Evolutionary conservation across 148 eudicot genomes (phyloP).

Genomic region (Cornus florida): DNA sequence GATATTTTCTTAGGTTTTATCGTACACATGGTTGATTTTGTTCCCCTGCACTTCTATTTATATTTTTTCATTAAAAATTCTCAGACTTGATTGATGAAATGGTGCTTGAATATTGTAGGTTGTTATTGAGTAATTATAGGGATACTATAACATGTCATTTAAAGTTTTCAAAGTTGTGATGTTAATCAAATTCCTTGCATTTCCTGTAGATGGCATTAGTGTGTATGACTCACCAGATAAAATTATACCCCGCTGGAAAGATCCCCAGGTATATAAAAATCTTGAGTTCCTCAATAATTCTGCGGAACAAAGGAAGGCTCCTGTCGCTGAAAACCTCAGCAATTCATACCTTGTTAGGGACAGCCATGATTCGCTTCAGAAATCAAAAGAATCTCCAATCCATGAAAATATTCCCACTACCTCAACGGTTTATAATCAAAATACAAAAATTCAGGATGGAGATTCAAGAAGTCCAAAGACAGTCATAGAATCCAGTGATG

Average conservation of each 20-base stretch:
- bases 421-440: constrained; percentile 25
- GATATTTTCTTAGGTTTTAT: neutral
- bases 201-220: constrained; percentile 77
- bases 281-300: constrained; percentile 49
- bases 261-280: constrained; percentile 63
- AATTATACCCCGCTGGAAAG: constrained; percentile 87
- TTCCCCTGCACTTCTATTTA: neutral
- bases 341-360: constrained; percentile 16
- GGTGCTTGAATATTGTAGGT: too few relatives aligned
- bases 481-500: constrained; percentile 81
- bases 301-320: constrained; percentile 30
- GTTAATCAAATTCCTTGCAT: constrained; percentile 11
- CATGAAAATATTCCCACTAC: constrained; percentile 17
- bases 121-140: too few relatives aligned
- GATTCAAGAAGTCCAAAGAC: constrained; percentile 47
- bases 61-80: neutral
- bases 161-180: neutral
- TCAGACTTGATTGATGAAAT: too few relatives aligned
- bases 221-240: constrained; percentile 90
- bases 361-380: constrained; percentile 23
- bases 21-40: neutral
- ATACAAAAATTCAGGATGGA: constrained; percentile 16
- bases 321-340: constrained; percentile 20
- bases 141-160: too few relatives aligned
- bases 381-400: constrained; percentile 30